phyloP scores from a whole-genome alignment of 306 rosid species.

The Cucurbita pepo region DNA sequence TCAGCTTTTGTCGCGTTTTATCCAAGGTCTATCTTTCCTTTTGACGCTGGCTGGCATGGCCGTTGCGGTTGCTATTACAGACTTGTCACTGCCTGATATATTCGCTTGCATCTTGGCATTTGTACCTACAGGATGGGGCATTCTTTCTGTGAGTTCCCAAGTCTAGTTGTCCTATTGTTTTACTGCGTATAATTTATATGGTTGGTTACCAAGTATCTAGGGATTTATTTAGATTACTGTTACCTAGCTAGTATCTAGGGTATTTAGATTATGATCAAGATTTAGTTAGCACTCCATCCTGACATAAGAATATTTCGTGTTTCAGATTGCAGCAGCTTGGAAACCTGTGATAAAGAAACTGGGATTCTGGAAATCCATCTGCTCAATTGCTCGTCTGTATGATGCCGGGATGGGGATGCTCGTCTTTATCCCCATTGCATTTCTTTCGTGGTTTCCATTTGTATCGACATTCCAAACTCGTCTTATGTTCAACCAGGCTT shows the following conservation, averaged over 20 bases:
- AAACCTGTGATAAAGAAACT: slow-evolving; percentile 60
- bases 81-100: slow-evolving; percentile 45
- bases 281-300: background rate
- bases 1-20: slow-evolving; percentile 79
- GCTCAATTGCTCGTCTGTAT: slow-evolving; percentile 70
- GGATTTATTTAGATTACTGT: too few relatives aligned
- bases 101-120: slow-evolving; percentile 77
- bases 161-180: background rate
- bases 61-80: slow-evolving; percentile 45
- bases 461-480: slow-evolving; percentile 85
- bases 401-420: slow-evolving; percentile 96
- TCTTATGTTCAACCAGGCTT: slow-evolving; percentile 96
- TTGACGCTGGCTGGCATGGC: slow-evolving; percentile 60
- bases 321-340: slow-evolving; percentile 89
- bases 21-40: slow-evolving; percentile 78
- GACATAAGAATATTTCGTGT: slow-evolving; percentile 5
- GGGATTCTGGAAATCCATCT: slow-evolving; percentile 72
- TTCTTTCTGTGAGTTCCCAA: slow-evolving; percentile 59
- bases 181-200: background rate
- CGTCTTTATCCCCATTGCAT: slow-evolving; percentile 72
- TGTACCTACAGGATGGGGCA: slow-evolving; percentile 92
- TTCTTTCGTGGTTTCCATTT: slow-evolving; percentile 83
- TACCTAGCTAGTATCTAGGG: too few relatives aligned
- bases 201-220: too few relatives aligned
- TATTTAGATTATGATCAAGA: too few relatives aligned